Conservation (phyloP, 2,329 filamentous ascomycete genomes). For the Alternaria incomplexa region DNA sequence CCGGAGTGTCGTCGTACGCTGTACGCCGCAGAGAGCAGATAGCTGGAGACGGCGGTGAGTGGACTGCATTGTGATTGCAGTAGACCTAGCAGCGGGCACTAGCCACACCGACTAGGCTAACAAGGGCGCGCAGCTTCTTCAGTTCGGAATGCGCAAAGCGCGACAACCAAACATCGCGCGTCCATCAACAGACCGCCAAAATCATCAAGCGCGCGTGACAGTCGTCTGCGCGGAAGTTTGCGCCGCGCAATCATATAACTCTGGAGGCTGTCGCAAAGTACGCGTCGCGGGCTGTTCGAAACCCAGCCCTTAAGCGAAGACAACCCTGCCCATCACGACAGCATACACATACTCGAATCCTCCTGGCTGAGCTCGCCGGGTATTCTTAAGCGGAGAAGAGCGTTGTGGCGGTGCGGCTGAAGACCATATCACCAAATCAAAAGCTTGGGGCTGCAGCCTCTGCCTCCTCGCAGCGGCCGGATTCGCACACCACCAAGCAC, state of each 20-base stretch:
- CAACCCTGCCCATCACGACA: background rate
- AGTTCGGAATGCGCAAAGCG: background rate
- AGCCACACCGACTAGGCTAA: constrained; percentile 15
- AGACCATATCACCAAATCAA: constrained; percentile 4
- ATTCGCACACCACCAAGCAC: constrained; percentile 5
- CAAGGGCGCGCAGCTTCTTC: constrained; percentile 6
- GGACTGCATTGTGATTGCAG: constrained; percentile 9
- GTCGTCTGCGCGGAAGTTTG: background rate
- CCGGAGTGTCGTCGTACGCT: background rate
- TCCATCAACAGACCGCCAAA: background rate
- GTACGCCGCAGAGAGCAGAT: background rate
- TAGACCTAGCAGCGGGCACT: constrained; percentile 6
- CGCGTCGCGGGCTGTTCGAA: background rate
- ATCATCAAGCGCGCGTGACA: background rate
- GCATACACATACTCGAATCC: background rate
- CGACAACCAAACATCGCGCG: constrained; percentile 1
- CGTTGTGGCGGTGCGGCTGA: constrained; percentile 20
- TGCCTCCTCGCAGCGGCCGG: constrained; percentile 2
- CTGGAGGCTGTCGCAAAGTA: background rate
- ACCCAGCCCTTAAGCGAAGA: constrained; percentile 2
- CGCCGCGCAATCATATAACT: background rate
- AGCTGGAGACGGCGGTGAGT: constrained; percentile 16
- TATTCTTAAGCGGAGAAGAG: constrained; percentile 8
- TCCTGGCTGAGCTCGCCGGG: constrained; percentile 9
- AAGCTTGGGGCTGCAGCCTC: constrained; percentile 7